Evolutionary conservation across 2,329 filamentous ascomycete species (phyloP).

Genomic region (Juglanconis sp.): DNA sequence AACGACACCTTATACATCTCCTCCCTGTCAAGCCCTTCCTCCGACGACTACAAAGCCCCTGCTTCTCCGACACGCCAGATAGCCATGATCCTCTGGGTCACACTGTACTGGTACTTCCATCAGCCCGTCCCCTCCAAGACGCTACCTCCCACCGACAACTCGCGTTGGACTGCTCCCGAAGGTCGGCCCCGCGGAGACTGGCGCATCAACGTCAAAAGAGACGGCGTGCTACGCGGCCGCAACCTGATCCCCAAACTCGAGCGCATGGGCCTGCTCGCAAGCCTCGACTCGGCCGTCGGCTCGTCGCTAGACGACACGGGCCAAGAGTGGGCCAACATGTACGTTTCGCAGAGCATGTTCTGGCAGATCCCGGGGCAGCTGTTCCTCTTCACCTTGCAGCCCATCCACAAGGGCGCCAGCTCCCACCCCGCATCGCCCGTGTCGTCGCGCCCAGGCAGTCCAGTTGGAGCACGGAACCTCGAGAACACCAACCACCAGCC

Average conservation of each 20-base stretch:
- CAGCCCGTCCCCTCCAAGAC: conserved; percentile 69
- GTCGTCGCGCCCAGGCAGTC: conserved; percentile 53
- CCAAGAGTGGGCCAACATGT: conserved; percentile 75
- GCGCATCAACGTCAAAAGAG: conserved; percentile 77
- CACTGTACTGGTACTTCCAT: conserved; percentile 97
- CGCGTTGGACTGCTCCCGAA: conserved; percentile 60
- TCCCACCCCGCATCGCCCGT: conserved; percentile 49
- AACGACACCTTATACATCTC: conserved; percentile 88
- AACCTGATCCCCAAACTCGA: conserved; percentile 88
- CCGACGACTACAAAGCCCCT: conserved; percentile 73
- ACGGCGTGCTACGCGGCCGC: conserved; percentile 82
- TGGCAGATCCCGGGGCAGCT: conserved; percentile 89
- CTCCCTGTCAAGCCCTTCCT: conserved; percentile 81
- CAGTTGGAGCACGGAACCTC: conserved; percentile 27
- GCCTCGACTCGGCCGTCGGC: conserved; percentile 72
- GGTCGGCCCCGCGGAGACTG: conserved; percentile 82
- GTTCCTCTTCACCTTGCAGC: conserved; percentile 82
- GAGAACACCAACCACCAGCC: conserved; percentile 28
- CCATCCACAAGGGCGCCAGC: conserved; percentile 38
- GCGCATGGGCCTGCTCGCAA: conserved; percentile 82
- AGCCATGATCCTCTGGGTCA: conserved; percentile 95
- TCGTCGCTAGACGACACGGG: conserved; percentile 57
- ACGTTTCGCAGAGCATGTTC: conserved; percentile 75
- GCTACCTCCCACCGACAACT: conserved; percentile 56
- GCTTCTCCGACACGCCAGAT: conserved; percentile 83